Conservation (phyloP, 768 basidiomycete genomes). For the Rickenella mellea region DNA sequence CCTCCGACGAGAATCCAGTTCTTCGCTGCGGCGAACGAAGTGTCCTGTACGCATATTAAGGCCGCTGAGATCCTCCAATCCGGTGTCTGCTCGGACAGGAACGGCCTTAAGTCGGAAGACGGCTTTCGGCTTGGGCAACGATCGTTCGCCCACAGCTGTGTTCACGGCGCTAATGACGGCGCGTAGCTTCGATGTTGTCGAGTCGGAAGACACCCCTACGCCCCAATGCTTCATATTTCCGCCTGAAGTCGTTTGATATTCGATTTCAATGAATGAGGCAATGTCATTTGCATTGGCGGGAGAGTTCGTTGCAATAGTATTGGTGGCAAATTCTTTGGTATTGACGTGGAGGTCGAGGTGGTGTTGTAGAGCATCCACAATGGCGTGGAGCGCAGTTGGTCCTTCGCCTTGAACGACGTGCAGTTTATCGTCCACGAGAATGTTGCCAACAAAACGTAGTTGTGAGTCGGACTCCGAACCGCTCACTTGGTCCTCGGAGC, state of each 20-base stretch:
- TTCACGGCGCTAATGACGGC: conserved; percentile 7
- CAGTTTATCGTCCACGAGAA: background rate
- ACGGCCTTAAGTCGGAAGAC: no score
- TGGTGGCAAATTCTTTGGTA: background rate
- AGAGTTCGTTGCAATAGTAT: background rate
- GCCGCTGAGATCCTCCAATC: no score
- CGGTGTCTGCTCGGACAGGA: no score
- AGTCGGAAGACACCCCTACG: conserved; percentile 1
- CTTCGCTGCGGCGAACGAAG: no score
- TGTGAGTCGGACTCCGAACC: no score
- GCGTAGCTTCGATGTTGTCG: background rate
- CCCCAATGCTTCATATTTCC: background rate
- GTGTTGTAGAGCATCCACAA: background rate
- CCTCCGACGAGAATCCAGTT: no score
- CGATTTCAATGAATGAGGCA: background rate
- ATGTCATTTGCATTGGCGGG: background rate
- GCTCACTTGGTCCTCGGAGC: conserved; percentile 34
- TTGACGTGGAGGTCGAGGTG: background rate
- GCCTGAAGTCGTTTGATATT: background rate
- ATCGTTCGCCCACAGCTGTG: conserved; percentile 1
- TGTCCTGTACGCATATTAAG: no score
- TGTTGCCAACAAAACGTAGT: conserved; percentile 32
- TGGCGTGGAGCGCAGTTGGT: conserved; percentile 35
- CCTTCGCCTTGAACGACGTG: conserved; percentile 35
- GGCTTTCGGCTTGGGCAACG: no score